A percentile compares a stretch with the other conserved stretches of the same genome.
phyloP scores from a whole-genome alignment of 164 flowering plant genomes.

The Akebia trifoliata region DNA sequence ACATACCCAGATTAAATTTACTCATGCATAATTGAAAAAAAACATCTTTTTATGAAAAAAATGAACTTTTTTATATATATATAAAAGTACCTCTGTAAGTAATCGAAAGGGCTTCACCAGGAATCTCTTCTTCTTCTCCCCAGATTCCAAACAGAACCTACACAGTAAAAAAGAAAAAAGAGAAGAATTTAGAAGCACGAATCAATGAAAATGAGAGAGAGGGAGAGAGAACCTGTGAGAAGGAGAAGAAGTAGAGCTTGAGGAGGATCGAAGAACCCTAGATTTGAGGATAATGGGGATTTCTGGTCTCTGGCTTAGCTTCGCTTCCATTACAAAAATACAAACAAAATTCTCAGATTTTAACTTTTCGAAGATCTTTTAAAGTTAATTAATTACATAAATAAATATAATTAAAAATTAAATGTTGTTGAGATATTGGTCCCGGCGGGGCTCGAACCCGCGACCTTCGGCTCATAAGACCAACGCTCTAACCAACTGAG shows the following conservation, averaged over 20 bases:
- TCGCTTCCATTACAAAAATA: conserved; percentile 24
- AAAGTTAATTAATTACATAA: too few relatives aligned
- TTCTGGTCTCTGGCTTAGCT: conserved; percentile 8
- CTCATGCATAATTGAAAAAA: neutral
- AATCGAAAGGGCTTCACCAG: conserved; percentile 7
- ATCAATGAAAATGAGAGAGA: neutral
- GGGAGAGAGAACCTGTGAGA: neutral
- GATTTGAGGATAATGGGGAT: conserved; percentile 1
- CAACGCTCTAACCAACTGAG: conserved; percentile 99
- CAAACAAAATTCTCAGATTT: too few relatives aligned
- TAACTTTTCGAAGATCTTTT: too few relatives aligned
- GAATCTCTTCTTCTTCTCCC: conserved; percentile 5
- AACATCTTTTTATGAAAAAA: neutral
- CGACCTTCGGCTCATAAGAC: conserved; percentile 99
- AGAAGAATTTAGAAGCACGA: neutral
- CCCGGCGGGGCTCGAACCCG: conserved; percentile 99
- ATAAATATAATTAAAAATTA: too few relatives aligned
- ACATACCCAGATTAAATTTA: neutral
- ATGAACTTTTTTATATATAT: neutral
- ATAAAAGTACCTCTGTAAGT: conserved; percentile 14
- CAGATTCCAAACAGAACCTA: conserved; percentile 9
- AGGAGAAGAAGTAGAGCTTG: neutral
- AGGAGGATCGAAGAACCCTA: conserved; percentile 4
- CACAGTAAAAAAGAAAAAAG: neutral
- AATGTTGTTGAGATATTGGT: too few relatives aligned